phyloP scores from a whole-genome alignment of 1,139 yeast species.

The Geotrichum histeridarum region DNA sequence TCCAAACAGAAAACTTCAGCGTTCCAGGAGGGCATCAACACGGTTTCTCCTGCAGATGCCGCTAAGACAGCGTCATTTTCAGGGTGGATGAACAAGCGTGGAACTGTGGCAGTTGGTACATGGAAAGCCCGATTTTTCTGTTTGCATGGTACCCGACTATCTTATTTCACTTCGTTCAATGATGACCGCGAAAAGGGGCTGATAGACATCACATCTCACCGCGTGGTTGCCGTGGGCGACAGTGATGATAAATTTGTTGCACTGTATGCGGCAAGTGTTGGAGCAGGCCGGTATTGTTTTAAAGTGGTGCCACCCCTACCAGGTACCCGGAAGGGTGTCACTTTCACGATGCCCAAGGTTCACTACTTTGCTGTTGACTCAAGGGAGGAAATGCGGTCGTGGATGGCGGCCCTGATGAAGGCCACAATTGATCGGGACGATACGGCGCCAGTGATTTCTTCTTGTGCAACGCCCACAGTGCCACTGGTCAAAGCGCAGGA shows the following conservation, averaged over 20 bases:
- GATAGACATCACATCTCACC: conserved; percentile 91
- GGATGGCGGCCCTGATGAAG: conserved; percentile 94
- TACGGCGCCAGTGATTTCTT: conserved; percentile 87
- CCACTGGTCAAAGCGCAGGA: conserved; percentile 83
- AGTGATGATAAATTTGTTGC: conserved; percentile 70
- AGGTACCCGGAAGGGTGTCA: conserved; percentile 88
- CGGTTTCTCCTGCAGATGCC: conserved; percentile 71
- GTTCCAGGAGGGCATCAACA: conserved; percentile 87
- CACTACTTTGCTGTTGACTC: conserved; percentile 95
- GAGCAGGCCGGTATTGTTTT: conserved; percentile 90
- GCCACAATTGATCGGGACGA: conserved; percentile 97
- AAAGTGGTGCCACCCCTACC: conserved; percentile 98
- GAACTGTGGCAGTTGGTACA: conserved; percentile 74
- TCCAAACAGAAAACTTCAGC: conserved; percentile 66
- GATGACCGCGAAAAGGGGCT: conserved; percentile 87
- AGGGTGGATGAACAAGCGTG: conserved; percentile 96
- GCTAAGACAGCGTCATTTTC: conserved; percentile 67
- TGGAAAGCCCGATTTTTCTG: conserved; percentile 92
- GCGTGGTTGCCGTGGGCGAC: conserved; percentile 73
- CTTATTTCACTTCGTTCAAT: conserved; percentile 74
- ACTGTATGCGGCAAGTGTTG: conserved; percentile 85
- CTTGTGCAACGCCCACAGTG: conserved; percentile 92
- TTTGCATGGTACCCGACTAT: conserved; percentile 84
- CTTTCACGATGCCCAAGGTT: conserved; percentile 92
- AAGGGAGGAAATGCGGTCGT: conserved; percentile 82